Evolutionary conservation across 2,329 filamentous ascomycete genomes (phyloP).

Genomic region (Phoma herbarum): DNA sequence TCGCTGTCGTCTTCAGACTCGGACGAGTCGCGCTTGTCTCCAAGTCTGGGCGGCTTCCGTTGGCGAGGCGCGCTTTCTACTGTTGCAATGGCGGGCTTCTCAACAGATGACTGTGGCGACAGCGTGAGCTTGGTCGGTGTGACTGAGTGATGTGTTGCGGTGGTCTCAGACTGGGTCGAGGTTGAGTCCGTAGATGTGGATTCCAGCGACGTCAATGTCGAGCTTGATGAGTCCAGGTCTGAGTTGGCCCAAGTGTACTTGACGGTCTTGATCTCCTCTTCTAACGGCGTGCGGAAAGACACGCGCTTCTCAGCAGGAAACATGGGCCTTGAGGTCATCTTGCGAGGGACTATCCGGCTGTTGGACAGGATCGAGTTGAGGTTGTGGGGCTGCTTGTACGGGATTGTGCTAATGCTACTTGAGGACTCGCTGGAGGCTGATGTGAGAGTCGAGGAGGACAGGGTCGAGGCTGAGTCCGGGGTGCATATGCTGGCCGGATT

Average conservation of each 20-base stretch:
- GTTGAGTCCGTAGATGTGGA: conserved; percentile 25
- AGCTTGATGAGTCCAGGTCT: conserved; percentile 59
- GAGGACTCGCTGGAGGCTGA: conserved; percentile 53
- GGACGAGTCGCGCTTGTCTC: conserved; percentile 57
- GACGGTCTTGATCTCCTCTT: conserved; percentile 67
- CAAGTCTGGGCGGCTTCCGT: conserved; percentile 39
- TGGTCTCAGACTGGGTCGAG: conserved; percentile 23
- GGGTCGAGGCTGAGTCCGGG: conserved; percentile 48
- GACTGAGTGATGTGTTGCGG: conserved; percentile 26
- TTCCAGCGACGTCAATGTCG: conserved; percentile 38
- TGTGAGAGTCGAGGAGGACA: conserved; percentile 53
- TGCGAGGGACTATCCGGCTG: conserved; percentile 50
- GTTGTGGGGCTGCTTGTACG: conserved; percentile 59
- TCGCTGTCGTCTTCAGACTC: conserved; percentile 59
- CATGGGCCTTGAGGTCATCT: conserved; percentile 54
- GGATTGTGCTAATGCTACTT: conserved; percentile 42
- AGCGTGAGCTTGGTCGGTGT: conserved; percentile 24
- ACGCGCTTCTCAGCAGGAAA: conserved; percentile 68
- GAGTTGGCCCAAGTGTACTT: conserved; percentile 65
- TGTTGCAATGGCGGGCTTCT: conserved; percentile 25
- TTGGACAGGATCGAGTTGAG: conserved; percentile 57
- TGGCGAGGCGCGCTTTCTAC: conserved; percentile 39
- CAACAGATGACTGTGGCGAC: conserved; percentile 27
- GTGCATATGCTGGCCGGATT: conserved; percentile 39
- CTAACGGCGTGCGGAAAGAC: conserved; percentile 63